Evolutionary conservation across 257 asterid species (phyloP), one percentile per base, ranked within the genome.

Genomic region (Petunia secreta): DNA sequence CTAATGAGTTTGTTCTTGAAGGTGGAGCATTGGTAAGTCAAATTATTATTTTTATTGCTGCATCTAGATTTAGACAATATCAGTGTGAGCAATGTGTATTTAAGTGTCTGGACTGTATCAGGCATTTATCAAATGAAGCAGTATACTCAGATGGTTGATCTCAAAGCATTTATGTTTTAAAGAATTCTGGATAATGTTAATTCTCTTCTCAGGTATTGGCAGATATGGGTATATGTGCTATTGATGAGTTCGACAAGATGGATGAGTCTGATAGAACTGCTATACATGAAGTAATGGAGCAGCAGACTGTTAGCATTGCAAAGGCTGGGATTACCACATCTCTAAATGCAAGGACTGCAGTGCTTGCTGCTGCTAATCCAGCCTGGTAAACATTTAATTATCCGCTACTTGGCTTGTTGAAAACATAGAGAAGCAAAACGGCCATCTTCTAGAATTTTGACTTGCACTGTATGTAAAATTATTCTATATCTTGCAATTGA

Each of bases 311-410:
- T 74, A 96, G 98, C 85, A 96, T 94, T 78, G 99, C 99, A 14
- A 94, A 96, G 86, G 99, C 98, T 88, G 99, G 99, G 77, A 96
- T 96, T 80, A 96, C 99, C 48, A 96, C 99, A 46, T 96, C 99
- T 85, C 87, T 96, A 84, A 96, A 94, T 89, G 99, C 99, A 58
- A 91, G 98, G 75, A 96, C 99, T 62, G 99, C 99, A 75, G 94
- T 96, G 80, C 97, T 94, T 80, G 98, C 99, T 67, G 99, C 98
- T 54, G 99, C 99, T 86, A 96, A 94, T 87, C 99, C 99, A 60
- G 98, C 99, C 81, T 96, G 98, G 99, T 96, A 95, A 46, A 59
- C 43, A 64, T 79, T 50, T 43, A 36, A n/a, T 48, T 64, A 25
- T 39, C 46, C 62, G 44, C 58, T 65, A 40, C 52, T 65, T 36